A percentile compares a stretch with the other conserved stretches of the same genome.
Conservation (phyloP, 306 rosid genomes). For the Cucumis cinereus region DNA sequence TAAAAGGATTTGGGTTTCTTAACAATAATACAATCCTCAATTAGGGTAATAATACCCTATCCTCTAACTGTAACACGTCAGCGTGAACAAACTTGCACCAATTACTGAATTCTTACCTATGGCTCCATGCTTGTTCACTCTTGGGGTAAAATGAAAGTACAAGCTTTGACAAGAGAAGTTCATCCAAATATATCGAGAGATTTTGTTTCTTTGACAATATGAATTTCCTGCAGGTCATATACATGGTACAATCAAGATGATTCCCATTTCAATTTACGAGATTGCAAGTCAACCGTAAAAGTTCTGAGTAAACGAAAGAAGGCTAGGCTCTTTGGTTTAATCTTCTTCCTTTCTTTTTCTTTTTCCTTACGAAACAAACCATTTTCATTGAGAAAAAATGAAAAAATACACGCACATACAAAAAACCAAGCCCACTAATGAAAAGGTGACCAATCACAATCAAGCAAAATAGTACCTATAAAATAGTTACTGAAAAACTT, state of each 20-base stretch:
- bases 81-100: constrained; percentile 1
- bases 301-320: not conserved
- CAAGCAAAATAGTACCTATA: no score
- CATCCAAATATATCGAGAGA: constrained; percentile 29
- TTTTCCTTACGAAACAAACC: no score
- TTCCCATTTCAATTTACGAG: not conserved
- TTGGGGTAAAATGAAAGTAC: constrained; percentile 74
- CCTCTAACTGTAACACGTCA: not conserved
- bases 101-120: constrained; percentile 36
- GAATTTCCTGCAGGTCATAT: constrained; percentile 39
- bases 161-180: constrained; percentile 58
- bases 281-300: not conserved
- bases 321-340: not conserved
- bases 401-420: no score
- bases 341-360: not conserved
- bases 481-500: no score
- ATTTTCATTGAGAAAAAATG: no score
- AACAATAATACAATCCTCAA: not conserved
- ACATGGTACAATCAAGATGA: not conserved
- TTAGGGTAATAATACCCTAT: not conserved
- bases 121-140: constrained; percentile 86
- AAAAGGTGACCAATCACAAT: no score
- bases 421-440: no score
- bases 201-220: constrained; percentile 37
- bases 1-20: not conserved